Evolutionary conservation across 306 rosid genomes (phyloP).

Genomic region (Morella rubra): DNA sequence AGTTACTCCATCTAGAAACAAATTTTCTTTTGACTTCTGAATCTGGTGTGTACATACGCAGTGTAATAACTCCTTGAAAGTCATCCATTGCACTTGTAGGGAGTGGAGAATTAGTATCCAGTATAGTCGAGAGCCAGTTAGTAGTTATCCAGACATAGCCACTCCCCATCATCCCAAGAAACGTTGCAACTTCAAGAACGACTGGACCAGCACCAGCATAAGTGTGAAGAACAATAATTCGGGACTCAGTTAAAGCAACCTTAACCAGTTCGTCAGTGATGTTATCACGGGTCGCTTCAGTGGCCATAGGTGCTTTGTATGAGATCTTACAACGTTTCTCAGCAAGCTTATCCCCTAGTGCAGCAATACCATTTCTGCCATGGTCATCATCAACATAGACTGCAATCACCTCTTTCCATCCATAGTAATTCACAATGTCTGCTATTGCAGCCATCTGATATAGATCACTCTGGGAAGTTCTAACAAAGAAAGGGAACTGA

Average conservation of each 20-base stretch:
- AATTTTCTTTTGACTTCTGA: conserved; percentile 61
- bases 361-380: conserved; percentile 83
- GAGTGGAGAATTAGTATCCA: conserved; percentile 55
- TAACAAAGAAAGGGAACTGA: conserved; percentile 80
- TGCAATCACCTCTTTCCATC: conserved; percentile 90
- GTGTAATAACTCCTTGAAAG: conserved; percentile 75
- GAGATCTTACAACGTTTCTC: conserved; percentile 85
- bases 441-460: conserved; percentile 90
- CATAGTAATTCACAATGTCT: conserved; percentile 58
- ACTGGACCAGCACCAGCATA: conserved; percentile 40
- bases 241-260: conserved; percentile 77
- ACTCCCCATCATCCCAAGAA: conserved; percentile 78
- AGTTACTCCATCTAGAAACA: conserved; percentile 73
- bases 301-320: conserved; percentile 69
- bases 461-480: conserved; percentile 71
- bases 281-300: conserved; percentile 44
- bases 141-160: conserved; percentile 96
- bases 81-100: conserved; percentile 42
- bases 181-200: conserved; percentile 58
- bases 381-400: conserved; percentile 80
- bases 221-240: conserved; percentile 69
- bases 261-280: conserved; percentile 69
- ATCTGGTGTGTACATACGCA: conserved; percentile 69
- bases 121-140: conserved; percentile 57
- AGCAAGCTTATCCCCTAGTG: conserved; percentile 74